A percentile compares a stretch with the other conserved stretches of the same genome.
Evolutionary conservation across 2,329 filamentous ascomycete genomes (phyloP).

Genomic region (Nemania abortiva): DNA sequence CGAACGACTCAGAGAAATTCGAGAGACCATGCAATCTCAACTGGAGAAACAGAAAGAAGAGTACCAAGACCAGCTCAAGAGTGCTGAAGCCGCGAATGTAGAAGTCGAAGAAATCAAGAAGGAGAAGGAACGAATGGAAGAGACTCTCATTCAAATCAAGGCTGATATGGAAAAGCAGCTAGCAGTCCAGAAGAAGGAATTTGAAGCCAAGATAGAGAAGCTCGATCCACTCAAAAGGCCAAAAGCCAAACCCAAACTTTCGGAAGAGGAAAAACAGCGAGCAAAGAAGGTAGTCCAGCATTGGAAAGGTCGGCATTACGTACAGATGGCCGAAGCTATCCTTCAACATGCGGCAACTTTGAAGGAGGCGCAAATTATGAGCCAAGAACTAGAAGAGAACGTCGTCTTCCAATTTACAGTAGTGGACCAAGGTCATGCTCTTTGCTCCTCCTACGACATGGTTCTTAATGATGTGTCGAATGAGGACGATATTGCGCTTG

Average conservation of each 20-base stretch:
- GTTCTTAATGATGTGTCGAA: conserved; percentile 90
- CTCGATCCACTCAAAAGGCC: conserved; percentile 73
- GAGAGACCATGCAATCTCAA: conserved; percentile 85
- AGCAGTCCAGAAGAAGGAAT: conserved; percentile 83
- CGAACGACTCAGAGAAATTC: conserved; percentile 77
- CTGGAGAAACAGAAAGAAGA: conserved; percentile 87
- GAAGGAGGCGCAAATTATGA: conserved; percentile 98
- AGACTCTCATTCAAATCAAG: conserved; percentile 80
- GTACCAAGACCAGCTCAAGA: conserved; percentile 81
- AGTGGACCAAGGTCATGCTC: conserved; percentile 86
- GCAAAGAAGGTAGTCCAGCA: conserved; percentile 75
- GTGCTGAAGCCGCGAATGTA: conserved; percentile 77
- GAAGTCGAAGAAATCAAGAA: conserved; percentile 86
- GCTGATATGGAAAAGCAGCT: conserved; percentile 90
- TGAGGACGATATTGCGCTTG: conserved; percentile 85
- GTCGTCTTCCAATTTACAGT: conserved; percentile 96
- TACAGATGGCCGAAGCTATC: conserved; percentile 92
- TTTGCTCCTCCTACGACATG: conserved; percentile 96
- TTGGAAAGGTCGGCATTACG: conserved; percentile 88
- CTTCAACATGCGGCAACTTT: conserved; percentile 87
- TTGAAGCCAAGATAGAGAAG: conserved; percentile 85
- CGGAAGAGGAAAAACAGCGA: conserved; percentile 76
- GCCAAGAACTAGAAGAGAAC: conserved; percentile 92
- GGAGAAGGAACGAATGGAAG: conserved; percentile 88
- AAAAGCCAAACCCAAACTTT: conserved; percentile 72